phyloP scores from a whole-genome alignment of 441 rosid genomes.

The Gossypium gossypioides region DNA sequence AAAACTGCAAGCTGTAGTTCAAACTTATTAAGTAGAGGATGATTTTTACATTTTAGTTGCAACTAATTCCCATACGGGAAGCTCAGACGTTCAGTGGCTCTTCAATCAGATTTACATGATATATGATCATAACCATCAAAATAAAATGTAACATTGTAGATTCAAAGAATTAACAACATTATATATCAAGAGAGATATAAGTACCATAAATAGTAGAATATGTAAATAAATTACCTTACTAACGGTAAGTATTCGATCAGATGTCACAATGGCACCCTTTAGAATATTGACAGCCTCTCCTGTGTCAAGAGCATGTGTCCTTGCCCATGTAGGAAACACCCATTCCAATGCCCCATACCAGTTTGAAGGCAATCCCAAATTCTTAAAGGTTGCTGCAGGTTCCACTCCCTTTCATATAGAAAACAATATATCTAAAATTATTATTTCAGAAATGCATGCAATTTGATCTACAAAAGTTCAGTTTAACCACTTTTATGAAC shows the following conservation, averaged over 20 bases:
- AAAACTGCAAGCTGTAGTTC: background rate
- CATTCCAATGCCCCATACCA: constrained; percentile 92
- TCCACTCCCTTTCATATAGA: constrained; percentile 70
- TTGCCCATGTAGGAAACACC: constrained; percentile 96
- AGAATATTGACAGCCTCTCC: constrained; percentile 93
- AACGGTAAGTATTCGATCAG: constrained; percentile 82
- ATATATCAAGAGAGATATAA: background rate
- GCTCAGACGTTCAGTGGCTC: background rate
- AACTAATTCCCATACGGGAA: background rate
- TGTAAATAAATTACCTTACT: constrained; percentile 58
- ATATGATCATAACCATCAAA: background rate
- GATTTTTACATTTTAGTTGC: background rate
- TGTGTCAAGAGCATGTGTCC: constrained; percentile 95
- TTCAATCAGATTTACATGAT: background rate
- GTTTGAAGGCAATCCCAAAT: constrained; percentile 68
- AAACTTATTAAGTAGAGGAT: background rate
- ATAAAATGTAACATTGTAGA: background rate
- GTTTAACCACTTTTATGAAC: background rate
- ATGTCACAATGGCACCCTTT: constrained; percentile 88
- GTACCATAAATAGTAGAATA: background rate
- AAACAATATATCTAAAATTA: background rate
- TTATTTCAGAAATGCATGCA: background rate
- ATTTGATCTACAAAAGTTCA: background rate
- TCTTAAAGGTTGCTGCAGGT: constrained; percentile 57
- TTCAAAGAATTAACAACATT: background rate